Base-by-base conservation (phyloP, 176 grass and related monocot species). In the Stipa capillata region DNA sequence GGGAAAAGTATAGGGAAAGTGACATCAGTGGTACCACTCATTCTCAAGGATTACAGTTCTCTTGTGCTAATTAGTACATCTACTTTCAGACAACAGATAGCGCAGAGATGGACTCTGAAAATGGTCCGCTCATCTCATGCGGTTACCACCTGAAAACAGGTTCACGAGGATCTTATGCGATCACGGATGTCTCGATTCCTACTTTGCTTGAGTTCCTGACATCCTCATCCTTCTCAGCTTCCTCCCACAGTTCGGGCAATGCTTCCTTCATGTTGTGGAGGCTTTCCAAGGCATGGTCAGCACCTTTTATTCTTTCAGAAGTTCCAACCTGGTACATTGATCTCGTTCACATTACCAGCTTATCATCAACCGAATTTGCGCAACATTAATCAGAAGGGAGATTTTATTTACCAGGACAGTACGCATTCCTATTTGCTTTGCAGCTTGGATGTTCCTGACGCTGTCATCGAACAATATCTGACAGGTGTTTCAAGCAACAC, bases 391-490 rank as follows among this genome's bases (percentile, higher is more conserved):
- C 3, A 20, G 2, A 52, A 16, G 47, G 29, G 50, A 24, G 21
- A 51, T 18, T 43, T 69, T 47, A 44, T 17, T 0, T 79, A 97
- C 94, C 89, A 92, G 79, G 36, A 94, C 89, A 40, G 89, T 92
- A 28, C 63, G 79, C 74, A 97, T 84, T 52, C 89, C 87, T 0
- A 92, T 80, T 54, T 69, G 87, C 66, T 94, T 97, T 42, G 79
- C 94, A 36, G 94, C 75, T 52, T 88, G 87, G 6, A 97, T 97
- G 79, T 97, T 97, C 56, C 91, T 90, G 31, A 49, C 32, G 41
- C 91, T 97, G 60, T 97, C 94, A 57, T 97, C 89, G 35, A 94
- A 94, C 18, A 97, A 92, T 62, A 94, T 90, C 94, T 97, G 79
- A 60, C 2, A 74, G 42, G 47, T 74, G 82, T 69, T 73, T 66